Evolutionary conservation across 192 early-diverging fungal genomes (phyloP).

Genomic region (Phlyctochytrium arcticum): DNA sequence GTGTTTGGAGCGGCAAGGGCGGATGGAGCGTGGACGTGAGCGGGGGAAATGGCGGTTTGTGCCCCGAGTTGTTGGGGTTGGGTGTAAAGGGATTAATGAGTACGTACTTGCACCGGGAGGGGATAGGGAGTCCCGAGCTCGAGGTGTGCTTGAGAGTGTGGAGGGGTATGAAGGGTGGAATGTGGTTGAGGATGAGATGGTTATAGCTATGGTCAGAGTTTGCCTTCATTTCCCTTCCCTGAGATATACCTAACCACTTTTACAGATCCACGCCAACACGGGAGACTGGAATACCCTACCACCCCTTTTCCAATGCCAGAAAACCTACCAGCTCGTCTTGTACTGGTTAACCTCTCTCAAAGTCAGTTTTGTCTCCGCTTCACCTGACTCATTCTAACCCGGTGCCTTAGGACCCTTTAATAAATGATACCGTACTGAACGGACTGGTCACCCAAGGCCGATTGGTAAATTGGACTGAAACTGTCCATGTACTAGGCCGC

Average conservation of each 20-base stretch:
- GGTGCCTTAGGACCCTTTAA: neutral
- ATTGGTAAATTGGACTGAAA: slow-evolving; percentile 24
- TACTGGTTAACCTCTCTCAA: slow-evolving; percentile 36
- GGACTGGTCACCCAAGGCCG: neutral
- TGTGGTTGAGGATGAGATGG: slow-evolving; percentile 1
- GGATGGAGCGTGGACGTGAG: slow-evolving; percentile 25
- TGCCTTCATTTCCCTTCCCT: neutral
- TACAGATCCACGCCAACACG: slow-evolving; percentile 27
- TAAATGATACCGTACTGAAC: neutral
- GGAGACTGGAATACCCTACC: slow-evolving; percentile 19
- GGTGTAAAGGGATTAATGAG: neutral
- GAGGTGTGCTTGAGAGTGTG: neutral
- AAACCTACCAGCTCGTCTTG: slow-evolving; percentile 26
- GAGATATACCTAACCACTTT: neutral
- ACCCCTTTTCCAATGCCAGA: neutral
- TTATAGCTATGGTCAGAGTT: slow-evolving; percentile 5
- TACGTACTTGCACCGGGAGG: neutral
- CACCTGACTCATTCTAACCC: neutral
- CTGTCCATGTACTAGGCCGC: no score
- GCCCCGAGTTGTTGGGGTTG: slow-evolving; percentile 13
- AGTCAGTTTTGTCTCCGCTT: neutral
- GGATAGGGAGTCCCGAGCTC: neutral
- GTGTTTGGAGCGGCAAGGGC: slow-evolving; percentile 31
- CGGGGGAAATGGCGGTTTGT: slow-evolving; percentile 20
- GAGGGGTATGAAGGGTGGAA: neutral